Conservation (phyloP, 495 filamentous ascomycete species). For the Cudoniella acicularis region DNA sequence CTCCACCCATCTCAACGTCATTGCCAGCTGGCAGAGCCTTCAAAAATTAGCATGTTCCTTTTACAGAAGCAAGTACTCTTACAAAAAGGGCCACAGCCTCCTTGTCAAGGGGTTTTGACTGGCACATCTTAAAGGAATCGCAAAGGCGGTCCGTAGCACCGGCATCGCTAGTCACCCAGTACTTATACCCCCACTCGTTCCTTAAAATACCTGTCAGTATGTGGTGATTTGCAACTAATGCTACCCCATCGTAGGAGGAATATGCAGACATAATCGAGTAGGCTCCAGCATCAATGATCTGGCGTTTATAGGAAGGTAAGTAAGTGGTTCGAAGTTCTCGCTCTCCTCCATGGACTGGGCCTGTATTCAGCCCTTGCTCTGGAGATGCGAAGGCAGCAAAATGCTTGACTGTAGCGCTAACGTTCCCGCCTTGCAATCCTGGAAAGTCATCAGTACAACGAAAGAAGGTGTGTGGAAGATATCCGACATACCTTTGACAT, state of each 20-base stretch:
- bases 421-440: conserved; percentile 58
- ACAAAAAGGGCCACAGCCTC: conserved; percentile 47
- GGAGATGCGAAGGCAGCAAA: conserved; percentile 62
- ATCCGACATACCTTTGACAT: conserved; percentile 46
- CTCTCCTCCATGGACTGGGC: conserved; percentile 64
- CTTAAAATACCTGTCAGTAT: conserved; percentile 63
- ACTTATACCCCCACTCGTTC: conserved; percentile 67
- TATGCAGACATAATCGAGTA: conserved; percentile 67
- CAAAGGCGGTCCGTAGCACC: conserved; percentile 65
- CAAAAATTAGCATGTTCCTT: neutral
- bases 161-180: conserved; percentile 53
- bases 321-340: conserved; percentile 65
- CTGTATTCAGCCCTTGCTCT: conserved; percentile 66
- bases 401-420: conserved; percentile 68
- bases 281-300: conserved; percentile 65
- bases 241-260: conserved; percentile 65
- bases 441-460: too few species aligned
- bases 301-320: conserved; percentile 60
- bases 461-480: too few species aligned
- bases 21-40: conserved; percentile 61
- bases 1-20: conserved; percentile 74
- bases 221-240: conserved; percentile 56
- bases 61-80: neutral
- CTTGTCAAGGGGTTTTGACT: conserved; percentile 53
- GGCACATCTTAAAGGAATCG: conserved; percentile 58